phyloP scores from a whole-genome alignment of 2,329 filamentous ascomycete species.

The Exophiala xenobiotica region DNA sequence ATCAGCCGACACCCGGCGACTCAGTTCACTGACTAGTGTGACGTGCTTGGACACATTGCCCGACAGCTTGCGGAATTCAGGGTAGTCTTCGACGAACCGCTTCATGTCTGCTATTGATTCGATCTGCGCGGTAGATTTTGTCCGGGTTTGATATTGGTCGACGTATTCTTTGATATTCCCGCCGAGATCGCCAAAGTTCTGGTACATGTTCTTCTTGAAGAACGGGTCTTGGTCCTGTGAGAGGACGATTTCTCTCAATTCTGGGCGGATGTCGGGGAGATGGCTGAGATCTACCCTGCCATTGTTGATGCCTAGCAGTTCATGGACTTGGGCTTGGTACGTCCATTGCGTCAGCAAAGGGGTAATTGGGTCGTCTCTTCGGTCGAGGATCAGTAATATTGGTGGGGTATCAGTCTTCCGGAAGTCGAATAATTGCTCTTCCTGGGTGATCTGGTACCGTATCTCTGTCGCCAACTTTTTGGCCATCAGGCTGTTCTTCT shows the following conservation, averaged over 20 bases:
- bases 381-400: constrained; percentile 84
- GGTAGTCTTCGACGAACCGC: constrained; percentile 97
- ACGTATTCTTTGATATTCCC: constrained; percentile 99
- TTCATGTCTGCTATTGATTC: constrained; percentile 99
- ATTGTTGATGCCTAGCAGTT: constrained; percentile 88
- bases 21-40: constrained; percentile 89
- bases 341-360: constrained; percentile 97
- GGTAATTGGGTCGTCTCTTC: constrained; percentile 91
- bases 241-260: constrained; percentile 89
- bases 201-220: constrained; percentile 99
- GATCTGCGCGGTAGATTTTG: constrained; percentile 93
- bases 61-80: constrained; percentile 93
- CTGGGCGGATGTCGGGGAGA: constrained; percentile 78
- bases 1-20: constrained; percentile 79
- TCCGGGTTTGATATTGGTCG: constrained; percentile 95
- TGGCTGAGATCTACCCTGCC: constrained; percentile 87
- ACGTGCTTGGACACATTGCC: constrained; percentile 99
- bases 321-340: constrained; percentile 99
- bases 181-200: constrained; percentile 94
- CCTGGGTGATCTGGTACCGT: constrained; percentile 88
- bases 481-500: constrained; percentile 83
- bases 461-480: constrained; percentile 94
- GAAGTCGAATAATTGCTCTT: constrained; percentile 96
- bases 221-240: constrained; percentile 98
- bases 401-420: constrained; percentile 91